Conservation (phyloP, 192 early-diverging fungal species). For the Pecoramyces ruminantium region DNA sequence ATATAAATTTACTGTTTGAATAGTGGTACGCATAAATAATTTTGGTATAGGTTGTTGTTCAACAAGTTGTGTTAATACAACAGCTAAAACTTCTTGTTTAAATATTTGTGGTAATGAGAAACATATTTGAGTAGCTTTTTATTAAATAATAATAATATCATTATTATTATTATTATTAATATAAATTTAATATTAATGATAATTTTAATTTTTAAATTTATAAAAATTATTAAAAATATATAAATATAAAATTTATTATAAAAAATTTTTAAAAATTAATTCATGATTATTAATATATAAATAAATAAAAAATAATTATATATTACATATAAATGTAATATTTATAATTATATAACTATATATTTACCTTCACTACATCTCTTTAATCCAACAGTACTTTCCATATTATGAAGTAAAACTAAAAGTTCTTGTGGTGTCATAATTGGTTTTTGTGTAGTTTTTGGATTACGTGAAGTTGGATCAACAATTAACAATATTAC, state of each 20-base stretch:
- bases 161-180: too few relatives aligned
- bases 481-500: conserved; percentile 43
- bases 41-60: conserved; percentile 48
- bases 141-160: too few relatives aligned
- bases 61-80: conserved; percentile 44
- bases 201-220: too few relatives aligned
- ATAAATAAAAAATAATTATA: too few relatives aligned
- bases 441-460: conserved; percentile 8
- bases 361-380: conserved; percentile 46
- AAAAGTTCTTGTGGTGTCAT: conserved; percentile 50
- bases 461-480: not conserved
- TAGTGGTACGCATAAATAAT: conserved; percentile 60
- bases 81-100: conserved; percentile 48
- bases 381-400: conserved; percentile 43
- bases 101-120: conserved; percentile 46
- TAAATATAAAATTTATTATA: too few relatives aligned
- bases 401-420: conserved; percentile 49
- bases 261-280: too few relatives aligned
- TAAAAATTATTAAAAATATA: too few relatives aligned
- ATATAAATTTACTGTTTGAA: conserved; percentile 45
- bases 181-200: too few relatives aligned
- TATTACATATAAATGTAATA: too few relatives aligned
- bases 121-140: conserved; percentile 52
- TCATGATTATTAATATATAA: too few relatives aligned
- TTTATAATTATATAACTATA: too few relatives aligned